Conservation (phyloP, 2,329 filamentous ascomycete genomes). For the Biscogniauxia marginata region DNA sequence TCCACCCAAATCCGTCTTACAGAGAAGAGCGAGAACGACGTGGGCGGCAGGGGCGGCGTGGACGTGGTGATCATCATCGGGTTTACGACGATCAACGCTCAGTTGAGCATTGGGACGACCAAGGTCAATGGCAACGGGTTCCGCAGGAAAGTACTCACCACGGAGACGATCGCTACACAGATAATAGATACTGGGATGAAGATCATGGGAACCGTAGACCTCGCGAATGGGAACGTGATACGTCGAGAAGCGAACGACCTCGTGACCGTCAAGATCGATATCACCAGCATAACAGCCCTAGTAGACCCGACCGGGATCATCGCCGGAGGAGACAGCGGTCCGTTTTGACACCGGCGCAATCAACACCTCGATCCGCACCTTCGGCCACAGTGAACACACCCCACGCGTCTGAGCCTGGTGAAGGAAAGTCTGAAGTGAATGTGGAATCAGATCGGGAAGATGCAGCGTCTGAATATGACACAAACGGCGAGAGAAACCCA, state of each 20-base stretch:
- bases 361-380: constrained; percentile 6
- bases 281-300: constrained; percentile 12
- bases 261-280: constrained; percentile 17
- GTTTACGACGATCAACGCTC: constrained; percentile 14
- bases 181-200: constrained; percentile 11
- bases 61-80: constrained; percentile 12
- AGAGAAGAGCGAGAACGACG: constrained; percentile 15
- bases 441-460: constrained; percentile 15
- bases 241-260: constrained; percentile 12
- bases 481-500: constrained; percentile 9
- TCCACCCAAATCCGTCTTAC: constrained; percentile 10
- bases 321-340: constrained; percentile 11
- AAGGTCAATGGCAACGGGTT: constrained; percentile 12
- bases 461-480: constrained; percentile 1
- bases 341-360: constrained; percentile 5
- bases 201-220: neutral
- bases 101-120: constrained; percentile 14
- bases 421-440: constrained; percentile 19
- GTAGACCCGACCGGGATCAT: constrained; percentile 6
- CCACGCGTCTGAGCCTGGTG: constrained; percentile 20
- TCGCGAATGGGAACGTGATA: constrained; percentile 16
- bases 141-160: constrained; percentile 7
- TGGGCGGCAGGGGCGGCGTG: constrained; percentile 6
- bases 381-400: constrained; percentile 7
- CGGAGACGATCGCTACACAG: constrained; percentile 11